Evolutionary conservation across 2,329 filamentous ascomycete genomes (phyloP), one percentile per base, ranked within the genome.

Genomic region (Cadophora gregata): DNA sequence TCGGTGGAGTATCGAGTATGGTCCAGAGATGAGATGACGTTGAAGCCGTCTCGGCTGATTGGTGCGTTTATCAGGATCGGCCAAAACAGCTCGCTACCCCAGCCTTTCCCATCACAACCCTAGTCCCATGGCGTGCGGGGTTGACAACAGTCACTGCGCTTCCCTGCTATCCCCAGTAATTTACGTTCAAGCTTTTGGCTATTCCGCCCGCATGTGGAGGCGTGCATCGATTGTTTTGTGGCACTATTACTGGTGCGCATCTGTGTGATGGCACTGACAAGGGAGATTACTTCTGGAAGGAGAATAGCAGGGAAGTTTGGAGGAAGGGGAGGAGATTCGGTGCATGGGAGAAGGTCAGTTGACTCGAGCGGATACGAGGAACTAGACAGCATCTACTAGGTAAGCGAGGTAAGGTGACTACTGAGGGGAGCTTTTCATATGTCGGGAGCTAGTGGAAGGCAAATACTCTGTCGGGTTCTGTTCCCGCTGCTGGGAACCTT

Each of bases 221-320:
- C 51, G 29, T 24, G 29, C 51, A 16, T 36, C 69, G 64, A 65
- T 50, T 62, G 29, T 61, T 69, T 38, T 58, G 36, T 64, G 66
- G 68, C 47, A 59, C 47, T 67, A 63, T 53, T 65, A 66, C 62
- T 70, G 61, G 64, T 59, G 67, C 65, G 64, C 68, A 59, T 67
- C 60, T 42, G 58, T 55, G 10, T 25, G 42, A 48, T 16, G 47
- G 58, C n/a, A n/a, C n/a, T 33, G 31, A 21, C 10, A 9, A 8
- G 9, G 47, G 42, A 29, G 21, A 33, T 33, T 59, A 50, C 24
- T 33, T 36, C 47, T 61, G 19, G 51, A 56, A 56, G 9, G 29
- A 36, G 31, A 19, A 36, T 21, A 8, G 51, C 3, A 16, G 25
- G 24, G n/a, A 21, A 25, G 21, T 21, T 48, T 38, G 38, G n/a